Conservation (phyloP, 2,329 filamentous ascomycete genomes). For the Aspergillus viridinutans region DNA sequence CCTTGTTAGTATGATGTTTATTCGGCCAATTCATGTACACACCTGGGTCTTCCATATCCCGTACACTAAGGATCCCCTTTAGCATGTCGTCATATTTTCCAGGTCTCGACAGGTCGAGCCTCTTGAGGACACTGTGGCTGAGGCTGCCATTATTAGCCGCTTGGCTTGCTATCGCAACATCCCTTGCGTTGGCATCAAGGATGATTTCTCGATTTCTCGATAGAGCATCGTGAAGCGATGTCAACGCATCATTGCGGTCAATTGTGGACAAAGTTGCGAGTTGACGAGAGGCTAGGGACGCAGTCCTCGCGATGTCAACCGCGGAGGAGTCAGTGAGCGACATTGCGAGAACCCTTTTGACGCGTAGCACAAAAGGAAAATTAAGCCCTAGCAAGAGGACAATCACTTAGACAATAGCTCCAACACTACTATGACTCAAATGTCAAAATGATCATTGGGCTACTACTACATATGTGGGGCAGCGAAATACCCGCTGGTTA, state of each 20-base stretch:
- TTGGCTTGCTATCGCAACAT: conserved; percentile 69
- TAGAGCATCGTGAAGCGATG: conserved; percentile 76
- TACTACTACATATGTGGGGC: not conserved
- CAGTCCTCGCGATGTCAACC: conserved; percentile 68
- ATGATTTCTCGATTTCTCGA: conserved; percentile 66
- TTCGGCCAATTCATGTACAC: conserved; percentile 33
- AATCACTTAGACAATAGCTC: not conserved
- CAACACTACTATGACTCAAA: not conserved
- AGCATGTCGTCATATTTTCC: conserved; percentile 99
- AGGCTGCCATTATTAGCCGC: conserved; percentile 72
- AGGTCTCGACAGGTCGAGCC: conserved; percentile 77
- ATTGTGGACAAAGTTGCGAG: conserved; percentile 73
- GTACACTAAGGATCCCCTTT: conserved; percentile 86
- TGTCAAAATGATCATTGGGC: not conserved
- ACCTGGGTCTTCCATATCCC: conserved; percentile 80
- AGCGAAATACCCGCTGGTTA: not conserved
- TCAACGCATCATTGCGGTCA: conserved; percentile 79
- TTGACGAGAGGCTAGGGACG: conserved; percentile 75
- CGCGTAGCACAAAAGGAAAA: not conserved
- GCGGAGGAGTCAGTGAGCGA: conserved; percentile 84
- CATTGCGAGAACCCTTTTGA: conserved; percentile 52
- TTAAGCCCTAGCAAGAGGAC: not conserved
- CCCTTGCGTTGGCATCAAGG: conserved; percentile 77
- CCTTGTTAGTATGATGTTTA: conserved; percentile 8
- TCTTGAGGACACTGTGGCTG: conserved; percentile 77